Evolutionary conservation across 768 basidiomycete species (phyloP), one percentile per base, ranked within the genome.

Genomic region (Rhizopogon vulgaris): DNA sequence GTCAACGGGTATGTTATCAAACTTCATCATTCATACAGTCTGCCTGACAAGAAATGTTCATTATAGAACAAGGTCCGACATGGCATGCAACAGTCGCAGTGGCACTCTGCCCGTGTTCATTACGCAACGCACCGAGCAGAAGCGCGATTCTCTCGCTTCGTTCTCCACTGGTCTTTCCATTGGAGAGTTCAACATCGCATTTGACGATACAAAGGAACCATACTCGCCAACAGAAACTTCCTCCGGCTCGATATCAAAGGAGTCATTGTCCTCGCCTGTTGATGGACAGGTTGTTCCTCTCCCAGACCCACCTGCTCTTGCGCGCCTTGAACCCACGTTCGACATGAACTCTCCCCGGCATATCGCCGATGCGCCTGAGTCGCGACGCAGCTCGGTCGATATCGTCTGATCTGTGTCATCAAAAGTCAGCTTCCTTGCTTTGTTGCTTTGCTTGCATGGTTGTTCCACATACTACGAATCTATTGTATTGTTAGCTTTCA

Each of bases 91-190:
- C 27, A 28, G 56, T 40, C 56, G 54, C 38, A 55, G 58, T 42
- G 58, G 60, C 1, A 52, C 58, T 40, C 58, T 76, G 53, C 79
- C 79, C n/a, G 69, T 78, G 49, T 71, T 72, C 52, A 70, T 81
- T 39, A 73, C 74, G 52, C 69, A 68, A 27, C 72, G 72, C 43
- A 70, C 71, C 49, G 61, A 78, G 45, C 70, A 68, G 56, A 78
- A 75, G 57, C 76, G 71, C 48, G 76, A 76, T 52, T 79, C 79
- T 5, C 52, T 78, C 14, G 67, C 70, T 37, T 82, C 80, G 0
- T 71, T 77, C 62, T 73, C 75, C 6, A 67, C 67, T 28, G 70
- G 72, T 53, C 61, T 77, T 47, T 76, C 76, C 12, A 58, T 74
- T 60, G 65, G 55, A 6, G 77, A 75, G 38, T 71, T 68, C n/a